Conservation (phyloP, 495 filamentous ascomycete genomes). For the Penicillium silybi region DNA sequence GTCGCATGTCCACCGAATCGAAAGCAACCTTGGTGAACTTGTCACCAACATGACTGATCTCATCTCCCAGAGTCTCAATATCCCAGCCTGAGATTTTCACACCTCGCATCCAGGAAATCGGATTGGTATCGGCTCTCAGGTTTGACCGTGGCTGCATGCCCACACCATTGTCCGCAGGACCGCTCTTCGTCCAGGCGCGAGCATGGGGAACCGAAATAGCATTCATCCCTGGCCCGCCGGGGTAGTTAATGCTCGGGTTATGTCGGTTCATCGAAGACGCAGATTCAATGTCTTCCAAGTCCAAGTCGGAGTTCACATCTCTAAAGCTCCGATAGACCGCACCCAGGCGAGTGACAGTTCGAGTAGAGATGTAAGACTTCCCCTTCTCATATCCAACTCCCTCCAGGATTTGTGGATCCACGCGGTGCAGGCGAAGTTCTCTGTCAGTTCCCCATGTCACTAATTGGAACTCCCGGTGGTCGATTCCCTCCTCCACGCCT, state of each 20-base stretch:
- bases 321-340: slow-evolving; percentile 85
- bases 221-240: slow-evolving; percentile 44
- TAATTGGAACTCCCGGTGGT: slow-evolving; percentile 87
- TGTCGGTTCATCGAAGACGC: slow-evolving; percentile 27
- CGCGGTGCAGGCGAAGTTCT: slow-evolving; percentile 72
- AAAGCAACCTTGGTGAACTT: slow-evolving; percentile 82
- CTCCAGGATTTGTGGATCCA: slow-evolving; percentile 59
- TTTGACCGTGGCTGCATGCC: slow-evolving; percentile 62
- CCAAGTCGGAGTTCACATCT: slow-evolving; percentile 44
- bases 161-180: slow-evolving; percentile 48
- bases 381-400: slow-evolving; percentile 76
- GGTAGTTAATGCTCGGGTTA: slow-evolving; percentile 17
- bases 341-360: slow-evolving; percentile 74
- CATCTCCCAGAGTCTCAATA: slow-evolving; percentile 76
- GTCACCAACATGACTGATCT: slow-evolving; percentile 77
- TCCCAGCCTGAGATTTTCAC: slow-evolving; percentile 82
- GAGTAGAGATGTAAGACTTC: slow-evolving; percentile 55
- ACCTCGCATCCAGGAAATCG: slow-evolving; percentile 91
- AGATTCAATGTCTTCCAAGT: slow-evolving; percentile 32
- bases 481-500: slow-evolving; percentile 62
- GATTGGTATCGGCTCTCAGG: slow-evolving; percentile 58
- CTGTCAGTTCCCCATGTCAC: slow-evolving; percentile 91
- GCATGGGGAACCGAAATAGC: slow-evolving; percentile 46
- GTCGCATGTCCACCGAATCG: slow-evolving; percentile 78
- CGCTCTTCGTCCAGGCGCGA: slow-evolving; percentile 40